Evolutionary conservation across 257 asterid genomes (phyloP).

Genomic region (Leptodermis oblonga): DNA sequence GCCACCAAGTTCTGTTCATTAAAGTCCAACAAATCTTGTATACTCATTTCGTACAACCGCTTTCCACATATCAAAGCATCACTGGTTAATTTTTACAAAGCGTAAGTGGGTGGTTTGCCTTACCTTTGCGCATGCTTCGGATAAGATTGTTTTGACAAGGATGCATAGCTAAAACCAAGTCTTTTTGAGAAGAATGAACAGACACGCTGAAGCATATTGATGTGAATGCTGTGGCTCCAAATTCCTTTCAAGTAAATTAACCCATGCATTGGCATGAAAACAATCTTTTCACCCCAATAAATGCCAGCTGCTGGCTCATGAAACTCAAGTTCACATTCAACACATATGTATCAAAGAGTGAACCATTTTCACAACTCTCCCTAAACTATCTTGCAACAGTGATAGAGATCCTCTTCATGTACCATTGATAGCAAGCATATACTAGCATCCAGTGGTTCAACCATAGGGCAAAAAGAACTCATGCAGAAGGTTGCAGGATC

Average conservation of each 20-base stretch:
- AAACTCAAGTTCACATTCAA: neutral
- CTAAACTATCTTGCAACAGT: neutral
- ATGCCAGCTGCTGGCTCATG: neutral
- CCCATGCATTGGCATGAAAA: neutral
- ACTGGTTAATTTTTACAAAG: constrained; percentile 2
- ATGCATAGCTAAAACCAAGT: constrained; percentile 14
- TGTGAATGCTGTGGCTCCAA: constrained; percentile 9
- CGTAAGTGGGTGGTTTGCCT: constrained; percentile 17
- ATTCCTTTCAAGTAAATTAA: constrained; percentile 3
- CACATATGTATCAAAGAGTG: neutral
- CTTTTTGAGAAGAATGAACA: constrained; percentile 3
- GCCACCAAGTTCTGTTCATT: constrained; percentile 14
- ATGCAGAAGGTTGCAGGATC: too few relatives aligned
- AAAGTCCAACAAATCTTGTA: constrained; percentile 11
- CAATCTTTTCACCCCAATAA: neutral
- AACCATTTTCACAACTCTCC: constrained; percentile 1
- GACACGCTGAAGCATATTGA: neutral
- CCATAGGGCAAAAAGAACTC: too few relatives aligned
- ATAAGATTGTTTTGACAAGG: constrained; percentile 10
- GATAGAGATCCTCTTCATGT: neutral
- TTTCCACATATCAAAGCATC: constrained; percentile 10
- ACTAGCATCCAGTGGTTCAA: too few relatives aligned
- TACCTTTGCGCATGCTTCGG: constrained; percentile 8
- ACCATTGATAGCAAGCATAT: neutral
- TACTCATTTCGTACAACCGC: neutral